These are phyloP conservation scores for Glycyrrhiza uralensis DNA, from an alignment of 306 rosid species.

Conservation along the genomic window DNA sequence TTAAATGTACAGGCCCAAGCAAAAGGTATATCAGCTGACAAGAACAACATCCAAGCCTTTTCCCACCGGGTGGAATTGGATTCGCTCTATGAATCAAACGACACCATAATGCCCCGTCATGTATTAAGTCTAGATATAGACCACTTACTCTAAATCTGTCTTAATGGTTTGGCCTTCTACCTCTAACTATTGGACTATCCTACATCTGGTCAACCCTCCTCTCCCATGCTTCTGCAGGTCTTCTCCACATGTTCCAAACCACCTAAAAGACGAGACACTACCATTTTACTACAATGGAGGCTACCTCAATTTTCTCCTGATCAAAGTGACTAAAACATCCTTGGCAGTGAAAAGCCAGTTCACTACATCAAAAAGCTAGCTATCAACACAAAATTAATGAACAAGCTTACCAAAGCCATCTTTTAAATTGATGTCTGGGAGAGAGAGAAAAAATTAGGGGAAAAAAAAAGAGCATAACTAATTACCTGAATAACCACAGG, in stretches of 20 bases:
- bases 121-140: not conserved
- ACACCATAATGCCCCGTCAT: not conserved
- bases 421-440: not conserved
- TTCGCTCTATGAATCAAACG: too few species aligned
- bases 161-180: not conserved
- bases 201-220: not conserved
- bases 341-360: not conserved
- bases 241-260: not conserved
- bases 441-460: not conserved
- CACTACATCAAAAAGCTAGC: not conserved
- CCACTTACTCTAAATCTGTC: not conserved
- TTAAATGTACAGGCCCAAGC: not conserved
- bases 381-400: not conserved
- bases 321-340: not conserved
- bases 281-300: not conserved
- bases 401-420: not conserved
- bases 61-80: not conserved
- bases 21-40: not conserved
- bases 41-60: not conserved
- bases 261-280: not conserved
- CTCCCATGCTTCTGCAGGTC: not conserved
- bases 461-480: not conserved
- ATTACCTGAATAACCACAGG: slow-evolving; percentile 87
- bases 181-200: not conserved
- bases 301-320: not conserved